phyloP scores from a whole-genome alignment of 345 rosid species.

The Chamaenerion angustifolium region DNA sequence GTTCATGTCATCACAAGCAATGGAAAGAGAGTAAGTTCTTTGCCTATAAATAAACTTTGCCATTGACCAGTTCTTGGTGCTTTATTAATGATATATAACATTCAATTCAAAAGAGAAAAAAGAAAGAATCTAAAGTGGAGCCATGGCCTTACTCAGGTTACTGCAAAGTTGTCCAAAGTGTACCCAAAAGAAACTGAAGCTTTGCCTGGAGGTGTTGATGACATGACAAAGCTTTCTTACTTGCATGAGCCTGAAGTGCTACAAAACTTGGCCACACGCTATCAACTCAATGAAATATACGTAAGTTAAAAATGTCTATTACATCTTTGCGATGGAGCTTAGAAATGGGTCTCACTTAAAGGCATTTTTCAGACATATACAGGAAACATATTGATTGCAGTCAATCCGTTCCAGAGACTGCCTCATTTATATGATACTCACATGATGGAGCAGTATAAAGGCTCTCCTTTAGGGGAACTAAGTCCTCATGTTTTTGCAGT shows the following conservation, averaged over 20 bases:
- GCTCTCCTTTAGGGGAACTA: conserved; percentile 66
- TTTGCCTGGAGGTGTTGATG: conserved; percentile 84
- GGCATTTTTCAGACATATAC: conserved; percentile 61
- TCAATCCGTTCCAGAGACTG: conserved; percentile 87
- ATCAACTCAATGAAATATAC: conserved; percentile 80
- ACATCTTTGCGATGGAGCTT: conserved; percentile 1
- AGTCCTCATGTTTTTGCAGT: conserved; percentile 96
- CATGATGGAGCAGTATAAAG: conserved; percentile 93
- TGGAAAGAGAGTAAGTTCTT: conserved; percentile 43
- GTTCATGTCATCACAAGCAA: conserved; percentile 35
- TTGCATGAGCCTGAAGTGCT: conserved; percentile 92
- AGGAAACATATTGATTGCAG: conserved; percentile 76
- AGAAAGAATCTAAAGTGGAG: no score
- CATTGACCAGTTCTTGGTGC: background rate
- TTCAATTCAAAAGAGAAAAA: no score
- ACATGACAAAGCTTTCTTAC: conserved; percentile 88
- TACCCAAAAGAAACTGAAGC: conserved; percentile 80
- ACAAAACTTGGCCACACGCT: conserved; percentile 58
- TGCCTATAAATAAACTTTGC: background rate
- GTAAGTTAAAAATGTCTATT: conserved; percentile 28
- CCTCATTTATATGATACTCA: conserved; percentile 85
- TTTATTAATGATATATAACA: background rate
- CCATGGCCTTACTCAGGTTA: conserved; percentile 31
- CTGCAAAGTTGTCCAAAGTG: conserved; percentile 43
- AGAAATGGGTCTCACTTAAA: no score